Conservation (phyloP, 331 rosid genomes). For the Quercus tomentella region DNA sequence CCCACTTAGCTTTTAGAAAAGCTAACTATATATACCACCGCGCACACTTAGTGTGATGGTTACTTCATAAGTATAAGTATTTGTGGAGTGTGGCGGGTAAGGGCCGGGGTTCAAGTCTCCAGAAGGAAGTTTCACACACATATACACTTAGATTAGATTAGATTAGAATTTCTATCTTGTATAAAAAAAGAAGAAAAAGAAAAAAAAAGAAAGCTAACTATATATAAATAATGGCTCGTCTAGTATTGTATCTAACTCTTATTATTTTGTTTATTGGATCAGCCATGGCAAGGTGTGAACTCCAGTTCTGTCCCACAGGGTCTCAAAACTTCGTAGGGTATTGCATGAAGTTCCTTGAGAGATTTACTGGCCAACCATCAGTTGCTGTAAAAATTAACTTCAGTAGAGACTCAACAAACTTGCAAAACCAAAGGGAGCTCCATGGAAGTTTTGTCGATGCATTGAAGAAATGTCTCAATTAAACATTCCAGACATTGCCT, state of each 20-base stretch:
- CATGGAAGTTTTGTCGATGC: slow-evolving; percentile 21
- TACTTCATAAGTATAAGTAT: fast-evolving
- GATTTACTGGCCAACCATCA: slow-evolving; percentile 1
- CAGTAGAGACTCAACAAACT: slow-evolving; percentile 1
- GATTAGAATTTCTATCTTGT: no score
- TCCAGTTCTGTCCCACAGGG: not conserved
- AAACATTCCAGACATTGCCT: slow-evolving; percentile 1
- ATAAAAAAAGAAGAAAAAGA: no score
- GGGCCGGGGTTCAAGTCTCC: fast-evolving
- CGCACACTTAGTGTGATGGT: fast-evolving
- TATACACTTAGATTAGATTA: no score
- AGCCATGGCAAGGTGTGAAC: slow-evolving; percentile 1
- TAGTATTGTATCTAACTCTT: slow-evolving; percentile 1
- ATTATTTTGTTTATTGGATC: not conserved
- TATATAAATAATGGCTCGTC: not conserved
- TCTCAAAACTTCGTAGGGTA: slow-evolving; percentile 9
- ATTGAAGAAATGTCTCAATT: slow-evolving; percentile 16
- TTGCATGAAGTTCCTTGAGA: slow-evolving; percentile 24
- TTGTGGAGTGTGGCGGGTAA: fast-evolving
- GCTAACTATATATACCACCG: no score
- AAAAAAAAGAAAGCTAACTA: no score
- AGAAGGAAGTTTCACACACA: no score
- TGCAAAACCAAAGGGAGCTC: not conserved
- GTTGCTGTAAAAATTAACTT: slow-evolving; percentile 9
- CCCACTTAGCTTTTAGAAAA: no score